Conservation (phyloP, 768 basidiomycete genomes). For the Candolleomyces aberdarensis region DNA sequence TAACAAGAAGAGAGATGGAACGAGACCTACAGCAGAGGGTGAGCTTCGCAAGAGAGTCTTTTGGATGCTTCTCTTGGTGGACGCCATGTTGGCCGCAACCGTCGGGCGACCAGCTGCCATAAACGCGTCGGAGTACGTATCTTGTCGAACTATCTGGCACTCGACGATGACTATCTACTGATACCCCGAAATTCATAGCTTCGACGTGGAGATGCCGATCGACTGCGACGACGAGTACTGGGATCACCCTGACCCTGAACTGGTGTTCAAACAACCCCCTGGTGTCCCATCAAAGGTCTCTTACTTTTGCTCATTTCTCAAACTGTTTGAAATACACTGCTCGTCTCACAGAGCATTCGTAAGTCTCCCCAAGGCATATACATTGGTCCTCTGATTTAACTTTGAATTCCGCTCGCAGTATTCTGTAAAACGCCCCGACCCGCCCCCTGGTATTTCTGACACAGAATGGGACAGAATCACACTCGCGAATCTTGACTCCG, state of each 20-base stretch:
- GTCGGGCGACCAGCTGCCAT: slow-evolving; percentile 58
- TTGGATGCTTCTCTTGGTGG: slow-evolving; percentile 30
- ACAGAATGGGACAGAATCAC: slow-evolving; percentile 47
- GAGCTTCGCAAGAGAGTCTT: slow-evolving; percentile 62
- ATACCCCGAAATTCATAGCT: slow-evolving; percentile 31
- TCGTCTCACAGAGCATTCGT: slow-evolving; percentile 52
- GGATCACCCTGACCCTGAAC: slow-evolving; percentile 39
- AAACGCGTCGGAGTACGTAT: slow-evolving; percentile 53
- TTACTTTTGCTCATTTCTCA: slow-evolving; percentile 44
- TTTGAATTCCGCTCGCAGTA: slow-evolving; percentile 36
- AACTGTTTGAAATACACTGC: slow-evolving; percentile 48
- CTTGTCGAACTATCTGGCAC: too few species aligned
- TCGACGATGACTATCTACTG: background rate
- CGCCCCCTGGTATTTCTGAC: slow-evolving; percentile 34
- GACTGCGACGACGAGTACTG: slow-evolving; percentile 72
- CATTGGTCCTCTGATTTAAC: background rate
- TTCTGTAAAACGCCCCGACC: slow-evolving; percentile 49
- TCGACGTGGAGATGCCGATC: slow-evolving; percentile 56
- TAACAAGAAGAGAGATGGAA: slow-evolving; percentile 29
- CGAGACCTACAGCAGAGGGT: slow-evolving; percentile 39
- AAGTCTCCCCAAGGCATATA: slow-evolving; percentile 13
- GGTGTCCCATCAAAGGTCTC: slow-evolving; percentile 43
- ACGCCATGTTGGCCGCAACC: slow-evolving; percentile 25
- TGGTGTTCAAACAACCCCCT: slow-evolving; percentile 50
- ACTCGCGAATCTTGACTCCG: slow-evolving; percentile 60